phyloP scores from a whole-genome alignment of 2,329 filamentous ascomycete species.

The Elsinoe arachidis region DNA sequence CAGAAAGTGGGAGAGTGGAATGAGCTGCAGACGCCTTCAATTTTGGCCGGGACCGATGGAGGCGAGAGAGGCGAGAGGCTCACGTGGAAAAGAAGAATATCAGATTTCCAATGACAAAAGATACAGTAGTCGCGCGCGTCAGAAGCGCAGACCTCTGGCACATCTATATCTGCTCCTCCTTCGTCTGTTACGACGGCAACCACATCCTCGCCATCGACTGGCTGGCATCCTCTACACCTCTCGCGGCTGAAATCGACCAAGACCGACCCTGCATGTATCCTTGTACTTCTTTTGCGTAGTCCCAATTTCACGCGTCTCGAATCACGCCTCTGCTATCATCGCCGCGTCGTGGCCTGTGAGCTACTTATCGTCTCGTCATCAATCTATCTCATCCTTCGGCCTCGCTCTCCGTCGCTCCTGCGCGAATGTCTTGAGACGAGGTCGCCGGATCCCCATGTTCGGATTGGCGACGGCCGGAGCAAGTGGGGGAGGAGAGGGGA shows the following conservation, averaged over 20 bases:
- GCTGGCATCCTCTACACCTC: background rate
- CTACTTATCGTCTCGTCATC: background rate
- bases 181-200: background rate
- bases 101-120: background rate
- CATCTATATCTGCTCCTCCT: background rate
- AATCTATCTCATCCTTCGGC: background rate
- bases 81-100: background rate
- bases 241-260: conserved; percentile 6
- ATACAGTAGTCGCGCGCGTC: background rate
- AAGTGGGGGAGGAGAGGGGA: background rate
- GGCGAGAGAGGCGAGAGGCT: background rate
- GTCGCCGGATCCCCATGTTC: background rate
- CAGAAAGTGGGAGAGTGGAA: background rate
- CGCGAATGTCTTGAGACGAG: background rate
- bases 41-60: background rate
- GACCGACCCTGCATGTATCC: conserved; percentile 2
- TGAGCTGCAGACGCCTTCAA: conserved; percentile 1
- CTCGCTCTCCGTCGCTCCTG: background rate
- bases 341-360: background rate
- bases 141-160: background rate
- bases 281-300: background rate
- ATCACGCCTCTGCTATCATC: background rate
- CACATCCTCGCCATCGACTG: background rate
- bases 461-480: background rate
- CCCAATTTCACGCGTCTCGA: conserved; percentile 6